These are phyloP conservation scores for Claviceps citrina DNA, from an alignment of 2,329 filamentous ascomycete genomes.

Conservation along the genomic window DNA sequence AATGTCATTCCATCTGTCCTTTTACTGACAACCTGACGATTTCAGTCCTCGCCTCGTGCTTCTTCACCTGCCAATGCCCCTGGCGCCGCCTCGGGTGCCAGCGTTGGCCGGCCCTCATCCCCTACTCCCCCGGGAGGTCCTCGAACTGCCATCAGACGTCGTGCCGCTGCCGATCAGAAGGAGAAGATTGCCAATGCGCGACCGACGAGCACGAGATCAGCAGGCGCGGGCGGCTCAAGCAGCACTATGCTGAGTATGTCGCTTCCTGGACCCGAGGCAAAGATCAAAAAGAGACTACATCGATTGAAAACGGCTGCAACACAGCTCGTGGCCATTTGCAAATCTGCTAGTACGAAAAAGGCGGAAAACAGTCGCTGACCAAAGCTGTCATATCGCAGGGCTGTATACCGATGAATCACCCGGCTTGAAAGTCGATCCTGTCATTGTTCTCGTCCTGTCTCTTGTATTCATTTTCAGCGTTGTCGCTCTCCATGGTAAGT, in stretches of 20 bases:
- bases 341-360: neutral
- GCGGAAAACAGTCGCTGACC: neutral
- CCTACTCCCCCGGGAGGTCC: constrained; percentile 84
- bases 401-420: constrained; percentile 98
- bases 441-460: constrained; percentile 89
- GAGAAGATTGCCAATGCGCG: constrained; percentile 91
- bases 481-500: constrained; percentile 61
- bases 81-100: constrained; percentile 49
- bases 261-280: constrained; percentile 25
- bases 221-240: constrained; percentile 87
- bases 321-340: neutral
- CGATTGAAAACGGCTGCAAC: neutral
- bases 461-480: constrained; percentile 98
- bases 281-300: too few relatives aligned
- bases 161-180: constrained; percentile 91
- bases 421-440: constrained; percentile 92
- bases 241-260: constrained; percentile 93
- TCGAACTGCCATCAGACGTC: constrained; percentile 85
- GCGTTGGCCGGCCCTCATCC: constrained; percentile 64
- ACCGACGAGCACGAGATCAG: constrained; percentile 80
- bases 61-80: constrained; percentile 43
- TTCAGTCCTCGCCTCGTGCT: constrained; percentile 42
- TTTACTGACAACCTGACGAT: neutral
- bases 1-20: neutral
- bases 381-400: constrained; percentile 32